Evolutionary conservation across 495 filamentous ascomycete genomes (phyloP), one percentile per base, ranked within the genome.

Genomic region (Xylaria cubensis): DNA sequence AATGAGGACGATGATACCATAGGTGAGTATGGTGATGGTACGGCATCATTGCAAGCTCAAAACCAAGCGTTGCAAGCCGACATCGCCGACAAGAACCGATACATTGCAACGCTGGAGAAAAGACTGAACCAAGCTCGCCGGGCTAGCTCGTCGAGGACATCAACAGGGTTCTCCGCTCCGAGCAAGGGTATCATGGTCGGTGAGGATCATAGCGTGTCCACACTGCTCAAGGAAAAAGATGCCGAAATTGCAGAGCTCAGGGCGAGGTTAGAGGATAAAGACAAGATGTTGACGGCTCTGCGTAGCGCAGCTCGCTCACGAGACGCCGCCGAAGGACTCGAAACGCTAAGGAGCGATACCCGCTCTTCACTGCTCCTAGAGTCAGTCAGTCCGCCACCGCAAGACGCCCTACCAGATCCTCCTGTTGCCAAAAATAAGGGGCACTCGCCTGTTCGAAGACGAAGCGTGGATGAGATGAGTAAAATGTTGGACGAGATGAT

Each of bases 401-500:
- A 73, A 53, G 81, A 78, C 66, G 82, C 79, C 51, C 82, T 83
- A 1, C 79, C 80, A 32, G 77, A 80, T 19, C 79, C 80, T 8
- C 82, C 83, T 1, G 70, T 82, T 24, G 70, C 77, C 0, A 70
- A 71, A 36, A 69, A 78, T 62, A 83, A 83, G 51, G 69, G 76
- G 10, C 46, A 72, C 34, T 85, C 82, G 58, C 77, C 80, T 24
- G 76, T 83, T 29, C 81, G 82, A 36, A 88, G 85, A 68, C 87
- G 89, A 70, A 92, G 92, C 70, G 90, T 95, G 58, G 93, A 96
- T 73, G 94, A 97, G 80, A 92, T 97, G 87, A 96, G 92, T 67
- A 87, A 90, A 59, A 93, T 97, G 82, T 87, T 97, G 41, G 94
- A 97, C 73, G 92, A 96, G 80, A 97, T 97, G 94, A 96, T 97